phyloP scores from a whole-genome alignment of 2,329 filamentous ascomycete genomes.

The Chaetothyriales sp. region DNA sequence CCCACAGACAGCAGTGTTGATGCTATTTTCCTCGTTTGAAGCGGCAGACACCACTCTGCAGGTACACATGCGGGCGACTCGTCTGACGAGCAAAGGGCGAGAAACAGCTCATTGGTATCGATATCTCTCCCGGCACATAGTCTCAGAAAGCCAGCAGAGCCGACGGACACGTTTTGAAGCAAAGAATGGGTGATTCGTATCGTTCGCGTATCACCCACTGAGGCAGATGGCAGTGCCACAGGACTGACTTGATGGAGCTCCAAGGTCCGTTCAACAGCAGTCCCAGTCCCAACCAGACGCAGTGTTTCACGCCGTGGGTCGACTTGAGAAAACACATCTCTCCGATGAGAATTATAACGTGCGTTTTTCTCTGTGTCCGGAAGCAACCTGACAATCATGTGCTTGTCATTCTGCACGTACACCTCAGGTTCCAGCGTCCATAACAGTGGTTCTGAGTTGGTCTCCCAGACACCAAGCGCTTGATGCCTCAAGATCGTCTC shows the following conservation, averaged over 20 bases:
- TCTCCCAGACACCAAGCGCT: conserved; percentile 10
- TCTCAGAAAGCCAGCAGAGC: not conserved
- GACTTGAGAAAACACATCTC: not conserved
- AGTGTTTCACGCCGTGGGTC: not conserved
- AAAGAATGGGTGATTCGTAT: not conserved
- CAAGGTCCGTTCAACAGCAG: not conserved
- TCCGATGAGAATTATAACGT: conserved; percentile 15
- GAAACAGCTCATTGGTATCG: not conserved
- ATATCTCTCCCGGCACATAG: not conserved
- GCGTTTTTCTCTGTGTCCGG: conserved; percentile 10
- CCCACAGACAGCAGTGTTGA: not conserved
- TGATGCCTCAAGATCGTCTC: conserved; percentile 12
- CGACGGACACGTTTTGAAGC: not conserved
- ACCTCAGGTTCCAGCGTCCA: conserved; percentile 21
- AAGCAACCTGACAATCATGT: conserved; percentile 19
- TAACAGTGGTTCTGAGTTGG: conserved; percentile 7
- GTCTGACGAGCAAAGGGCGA: not conserved
- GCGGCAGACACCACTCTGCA: not conserved
- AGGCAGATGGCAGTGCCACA: not conserved
- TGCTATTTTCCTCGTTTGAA: not conserved
- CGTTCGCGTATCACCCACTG: not conserved
- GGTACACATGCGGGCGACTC: not conserved
- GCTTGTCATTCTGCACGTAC: conserved; percentile 14
- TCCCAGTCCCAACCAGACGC: not conserved
- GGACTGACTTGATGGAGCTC: not conserved